Conservation (phyloP, 192 early-diverging fungal species). For the Rhizophagus prolifer region DNA sequence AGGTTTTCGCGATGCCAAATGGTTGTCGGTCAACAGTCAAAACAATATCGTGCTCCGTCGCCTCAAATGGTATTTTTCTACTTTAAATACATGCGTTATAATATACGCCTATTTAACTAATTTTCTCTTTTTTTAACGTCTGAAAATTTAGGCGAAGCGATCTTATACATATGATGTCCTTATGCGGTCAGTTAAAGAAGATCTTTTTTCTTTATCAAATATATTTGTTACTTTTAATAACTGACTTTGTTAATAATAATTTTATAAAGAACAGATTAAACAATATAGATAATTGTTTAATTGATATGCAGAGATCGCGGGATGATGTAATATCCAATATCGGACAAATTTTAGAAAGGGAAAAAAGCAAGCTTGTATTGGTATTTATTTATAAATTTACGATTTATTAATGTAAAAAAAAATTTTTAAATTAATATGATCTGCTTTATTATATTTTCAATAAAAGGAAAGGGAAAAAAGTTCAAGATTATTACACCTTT, state of each 20-base stretch:
- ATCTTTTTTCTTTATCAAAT: neutral
- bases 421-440: neutral
- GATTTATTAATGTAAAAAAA: neutral
- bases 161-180: slow-evolving; percentile 57
- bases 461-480: slow-evolving; percentile 41
- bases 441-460: neutral
- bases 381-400: neutral
- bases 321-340: slow-evolving; percentile 46
- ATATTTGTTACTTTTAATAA: neutral
- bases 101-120: neutral
- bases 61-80: neutral
- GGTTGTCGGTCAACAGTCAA: slow-evolving; percentile 18
- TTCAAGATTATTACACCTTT: slow-evolving; percentile 35
- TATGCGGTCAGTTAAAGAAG: slow-evolving; percentile 35
- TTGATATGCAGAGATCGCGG: slow-evolving; percentile 42
- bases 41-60: neutral
- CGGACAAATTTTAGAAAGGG: slow-evolving; percentile 37
- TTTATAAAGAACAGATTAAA: slow-evolving; percentile 34
- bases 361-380: slow-evolving; percentile 30
- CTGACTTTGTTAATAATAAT: neutral
- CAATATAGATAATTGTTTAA: slow-evolving; percentile 44
- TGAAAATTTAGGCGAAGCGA: slow-evolving; percentile 35
- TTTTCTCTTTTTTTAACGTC: neutral
- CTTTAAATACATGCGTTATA: neutral
- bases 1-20: slow-evolving; percentile 15